Evolutionary conservation across 1,139 yeast species (phyloP), one percentile per base, ranked within the genome.

Genomic region (Cylindricascospora bacillispora): DNA sequence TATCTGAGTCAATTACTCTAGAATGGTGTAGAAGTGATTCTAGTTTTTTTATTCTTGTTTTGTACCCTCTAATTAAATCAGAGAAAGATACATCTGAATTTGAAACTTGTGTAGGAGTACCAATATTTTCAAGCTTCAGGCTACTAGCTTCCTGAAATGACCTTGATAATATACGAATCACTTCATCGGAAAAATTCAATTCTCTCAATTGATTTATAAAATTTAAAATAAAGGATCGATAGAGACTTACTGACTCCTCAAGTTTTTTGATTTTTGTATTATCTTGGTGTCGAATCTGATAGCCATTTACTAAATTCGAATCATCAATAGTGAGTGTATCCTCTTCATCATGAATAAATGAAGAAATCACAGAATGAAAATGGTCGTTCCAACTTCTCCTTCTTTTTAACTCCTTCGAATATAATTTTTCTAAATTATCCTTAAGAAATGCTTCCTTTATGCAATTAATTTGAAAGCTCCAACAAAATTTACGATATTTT

Each of bases 381-480:
- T 70, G 73, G 28, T 64, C 62, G 5, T 65, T 39, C 95, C 94
- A 85, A 24, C 67, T 63, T 11, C 61, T 59, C 34, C 93, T 65
- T 28, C 64, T 62, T 22, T 59, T 53, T 26, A 57, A 52, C 52
- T 85, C 95, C 32, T 65, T 68, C 23, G 71, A 73, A 15, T 70
- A 63, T 28, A 77, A 54, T 27, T 63, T 53, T 6, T 79, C 70
- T 34, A 79, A 56, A 33, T 69, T 73, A 40, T 76, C 85, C n/a
- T n/a, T n/a, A 22, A 73, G 67, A 0, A 76, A 61, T 31, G 64
- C 66, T 22, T 60, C 59, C 0, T 67, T 65, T 1, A 71, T 49
- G 1, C 66, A 65, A 33, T 65, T 64, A 25, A 78, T 54, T 29
- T 68, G 68, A 29, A 65, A 65, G 15, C 65, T 59, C 92, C 93